Evolutionary conservation across 768 basidiomycete genomes (phyloP), one percentile per base, ranked within the genome.

Genomic region (Jaapia argillacea): DNA sequence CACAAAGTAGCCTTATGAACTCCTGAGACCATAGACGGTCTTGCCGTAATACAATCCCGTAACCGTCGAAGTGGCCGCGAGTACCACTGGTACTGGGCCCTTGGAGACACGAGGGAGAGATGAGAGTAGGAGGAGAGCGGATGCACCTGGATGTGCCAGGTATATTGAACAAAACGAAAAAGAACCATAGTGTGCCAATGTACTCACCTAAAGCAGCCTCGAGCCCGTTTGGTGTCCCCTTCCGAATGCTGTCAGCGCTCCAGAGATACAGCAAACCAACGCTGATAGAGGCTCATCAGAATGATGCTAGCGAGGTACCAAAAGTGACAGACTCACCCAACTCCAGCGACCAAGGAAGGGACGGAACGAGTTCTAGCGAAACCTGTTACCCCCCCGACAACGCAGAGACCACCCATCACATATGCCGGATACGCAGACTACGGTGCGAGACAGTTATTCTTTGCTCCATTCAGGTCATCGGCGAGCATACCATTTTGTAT

Each of bases 341-440:
- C 73, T 28, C 88, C 88, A 45, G 88, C 88, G 16, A 90, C 76
- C 33, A 91, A 59, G 10, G 89, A 90, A 4, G 88, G 89, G 24
- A 90, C 66, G 24, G 86, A 90, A 20, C 80, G 74, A 47, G 80
- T 85, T 51, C 75, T 69, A 5, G 67, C 75, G 48, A 76, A 87
- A 24, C 85, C 88, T 35, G 79, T 77, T 33, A 85, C 45, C 20
- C 88, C 88, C 10, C 88, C 88, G 33, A 83, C 68, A 50, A 87
- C 65, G 59, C 86, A 89, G 48, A 90, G 65, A 43, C 64, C 71
- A 45, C 86, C 84, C 72, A 88, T 85, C 35, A 75, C 63, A 61
- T 79, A 82, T 40, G 86, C 82, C 54, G 87, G 86, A 64, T 83
- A 75, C 35, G 85, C 85, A 62, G 85, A 87, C 85, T 86, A 33